Evolutionary conservation across 495 filamentous ascomycete genomes (phyloP).

Genomic region (Corynascus novoguineensis): DNA sequence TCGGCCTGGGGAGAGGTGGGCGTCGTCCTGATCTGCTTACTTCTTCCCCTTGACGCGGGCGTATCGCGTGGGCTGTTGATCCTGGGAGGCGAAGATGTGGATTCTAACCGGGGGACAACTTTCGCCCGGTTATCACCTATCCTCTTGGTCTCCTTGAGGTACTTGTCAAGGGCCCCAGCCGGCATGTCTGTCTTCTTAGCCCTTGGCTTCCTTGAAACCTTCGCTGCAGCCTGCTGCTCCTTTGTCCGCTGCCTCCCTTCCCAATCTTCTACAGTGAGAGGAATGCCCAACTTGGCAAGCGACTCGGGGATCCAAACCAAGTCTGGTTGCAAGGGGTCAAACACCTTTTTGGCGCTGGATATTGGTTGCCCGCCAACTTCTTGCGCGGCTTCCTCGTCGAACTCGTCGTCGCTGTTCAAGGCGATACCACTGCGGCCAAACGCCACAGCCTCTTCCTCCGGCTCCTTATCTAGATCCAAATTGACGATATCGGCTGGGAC

Average conservation of each 20-base stretch:
- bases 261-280: constrained; percentile 70
- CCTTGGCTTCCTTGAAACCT: constrained; percentile 24
- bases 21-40: constrained; percentile 31
- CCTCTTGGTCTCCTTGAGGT: constrained; percentile 36
- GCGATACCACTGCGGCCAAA: constrained; percentile 46
- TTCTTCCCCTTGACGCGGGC: constrained; percentile 17
- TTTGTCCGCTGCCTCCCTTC: constrained; percentile 57
- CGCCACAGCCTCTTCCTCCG: constrained; percentile 49
- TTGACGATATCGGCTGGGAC: constrained; percentile 70
- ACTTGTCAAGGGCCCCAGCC: constrained; percentile 32
- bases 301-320: constrained; percentile 70
- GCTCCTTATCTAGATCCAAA: constrained; percentile 65
- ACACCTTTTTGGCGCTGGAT: constrained; percentile 46
- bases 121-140: constrained; percentile 7
- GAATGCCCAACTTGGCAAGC: constrained; percentile 63
- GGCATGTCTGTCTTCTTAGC: constrained; percentile 26
- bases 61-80: constrained; percentile 7
- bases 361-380: constrained; percentile 28
- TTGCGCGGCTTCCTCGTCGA: constrained; percentile 49
- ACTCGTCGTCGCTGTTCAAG: constrained; percentile 51
- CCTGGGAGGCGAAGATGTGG: constrained; percentile 11
- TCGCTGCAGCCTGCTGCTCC: constrained; percentile 19
- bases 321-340: constrained; percentile 65
- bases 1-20: constrained; percentile 17
- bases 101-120: not conserved